A percentile compares a stretch with the other conserved stretches of the same genome.
Evolutionary conservation across 768 basidiomycete genomes (phyloP).

Genomic region (Boletus tylopilopsis): DNA sequence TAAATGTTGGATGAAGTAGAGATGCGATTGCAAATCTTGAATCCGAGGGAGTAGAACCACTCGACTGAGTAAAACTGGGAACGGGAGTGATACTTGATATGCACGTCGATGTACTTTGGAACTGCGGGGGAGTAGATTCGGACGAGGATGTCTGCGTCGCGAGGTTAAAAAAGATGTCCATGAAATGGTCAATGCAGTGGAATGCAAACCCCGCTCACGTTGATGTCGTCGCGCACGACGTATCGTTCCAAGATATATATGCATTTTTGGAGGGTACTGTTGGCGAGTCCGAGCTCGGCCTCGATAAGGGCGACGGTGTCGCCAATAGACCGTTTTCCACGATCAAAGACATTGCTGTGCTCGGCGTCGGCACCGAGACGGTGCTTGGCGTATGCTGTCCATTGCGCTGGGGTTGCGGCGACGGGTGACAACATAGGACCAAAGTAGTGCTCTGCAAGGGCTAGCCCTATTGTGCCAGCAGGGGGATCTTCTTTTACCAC

Average conservation of each 20-base stretch:
- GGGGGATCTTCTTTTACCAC: neutral
- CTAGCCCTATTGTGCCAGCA: neutral
- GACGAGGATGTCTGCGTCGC: neutral
- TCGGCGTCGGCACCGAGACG: constrained; percentile 1
- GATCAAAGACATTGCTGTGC: neutral
- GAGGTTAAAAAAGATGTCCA: neutral
- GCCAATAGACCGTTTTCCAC: neutral
- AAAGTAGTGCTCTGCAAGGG: constrained; percentile 5
- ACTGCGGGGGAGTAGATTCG: constrained; percentile 7
- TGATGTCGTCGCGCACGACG: neutral
- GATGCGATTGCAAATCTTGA: neutral
- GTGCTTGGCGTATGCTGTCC: constrained; percentile 4
- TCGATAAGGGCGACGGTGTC: constrained; percentile 1
- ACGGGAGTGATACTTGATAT: constrained; percentile 11
- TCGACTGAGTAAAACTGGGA: neutral
- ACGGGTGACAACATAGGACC: constrained; percentile 8
- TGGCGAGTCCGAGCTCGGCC: neutral
- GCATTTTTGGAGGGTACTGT: constrained; percentile 3
- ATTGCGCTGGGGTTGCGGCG: neutral
- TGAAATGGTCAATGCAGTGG: neutral
- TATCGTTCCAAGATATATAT: neutral
- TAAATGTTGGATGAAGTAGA: neutral
- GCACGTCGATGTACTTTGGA: constrained; percentile 15
- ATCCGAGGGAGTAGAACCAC: constrained; percentile 13
- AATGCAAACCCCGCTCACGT: neutral